Percentiles rank a stretch among this genome's conserved stretches.
Evolutionary conservation across 805 yeast species (phyloP).

Genomic region (Yarrowia sp.): DNA sequence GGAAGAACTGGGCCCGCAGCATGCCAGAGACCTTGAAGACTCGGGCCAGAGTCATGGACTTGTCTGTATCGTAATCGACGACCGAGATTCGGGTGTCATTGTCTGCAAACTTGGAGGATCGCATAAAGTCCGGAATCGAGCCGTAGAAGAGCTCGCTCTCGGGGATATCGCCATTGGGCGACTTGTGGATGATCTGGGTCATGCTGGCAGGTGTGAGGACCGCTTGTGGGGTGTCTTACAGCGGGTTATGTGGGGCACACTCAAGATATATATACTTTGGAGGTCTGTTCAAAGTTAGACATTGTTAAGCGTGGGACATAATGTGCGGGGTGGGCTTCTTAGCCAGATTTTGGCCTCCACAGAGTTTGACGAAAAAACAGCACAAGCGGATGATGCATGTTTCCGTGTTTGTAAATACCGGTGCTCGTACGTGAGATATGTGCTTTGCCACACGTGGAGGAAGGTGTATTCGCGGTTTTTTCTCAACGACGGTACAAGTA

Average conservation of each 20-base stretch:
- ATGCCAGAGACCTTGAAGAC: conserved; percentile 24
- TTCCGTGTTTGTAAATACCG: no score
- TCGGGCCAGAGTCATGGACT: conserved; percentile 28
- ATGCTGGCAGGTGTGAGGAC: background rate
- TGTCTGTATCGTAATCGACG: conserved; percentile 32
- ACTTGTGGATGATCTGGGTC: conserved; percentile 31
- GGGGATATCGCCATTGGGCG: conserved; percentile 16
- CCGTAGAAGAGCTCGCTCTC: conserved; percentile 37
- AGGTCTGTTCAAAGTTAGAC: background rate
- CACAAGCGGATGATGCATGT: no score
- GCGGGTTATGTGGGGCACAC: background rate
- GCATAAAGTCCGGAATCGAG: conserved; percentile 38
- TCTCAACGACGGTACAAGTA: no score
- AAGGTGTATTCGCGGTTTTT: no score
- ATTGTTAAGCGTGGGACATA: background rate
- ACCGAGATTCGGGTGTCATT: conserved; percentile 25
- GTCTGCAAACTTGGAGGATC: conserved; percentile 19
- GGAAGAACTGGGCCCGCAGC: conserved; percentile 36
- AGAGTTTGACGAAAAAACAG: background rate
- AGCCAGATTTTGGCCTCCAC: background rate
- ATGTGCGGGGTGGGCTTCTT: conserved; percentile 27
- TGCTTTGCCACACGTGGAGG: no score
- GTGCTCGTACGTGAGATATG: no score
- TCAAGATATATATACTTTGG: background rate
- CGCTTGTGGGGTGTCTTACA: background rate